Evolutionary conservation across 2,329 filamentous ascomycete genomes (phyloP), one percentile per base, ranked within the genome.

Genomic region (Ceratocystis huliohia): DNA sequence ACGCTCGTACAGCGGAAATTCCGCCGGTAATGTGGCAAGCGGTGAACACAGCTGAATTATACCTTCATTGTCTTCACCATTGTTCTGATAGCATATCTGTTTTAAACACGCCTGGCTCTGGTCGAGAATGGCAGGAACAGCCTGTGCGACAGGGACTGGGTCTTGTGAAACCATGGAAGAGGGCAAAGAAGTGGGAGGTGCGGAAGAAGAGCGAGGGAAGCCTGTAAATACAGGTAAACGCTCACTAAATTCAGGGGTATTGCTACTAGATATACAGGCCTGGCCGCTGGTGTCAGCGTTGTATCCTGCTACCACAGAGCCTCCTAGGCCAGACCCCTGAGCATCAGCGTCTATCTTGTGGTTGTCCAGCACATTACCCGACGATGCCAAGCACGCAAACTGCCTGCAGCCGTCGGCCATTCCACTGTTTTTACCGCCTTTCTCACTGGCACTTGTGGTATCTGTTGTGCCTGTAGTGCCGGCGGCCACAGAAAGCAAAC

Each of bases 121-220:
- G 37, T 45, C 28, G 61, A 48, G 22, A 63, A 63, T 50, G 61
- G 61, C 25, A 48, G 61, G 61, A 46, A 48, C 22, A 48, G 44
- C 25, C 44, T 46, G 61, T 63, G 61, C 25, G n/a, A 63, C 61
- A 44, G 17, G 33, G 41, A 17, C 17, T 50, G 61, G n/a, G 61
- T 63, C 61, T 59, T 63, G 61, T 63, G 44, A 1, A 48, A 48
- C 61, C 7, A 13, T 30, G 33, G 25, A 22, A 56, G 45, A 63
- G 37, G 44, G 20, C 59, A n/a, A 33, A 62, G 59, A 20, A 25
- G n/a, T 62, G 59, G 28, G 41, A 37, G 28, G n/a, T 22, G 64
- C 37, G 30, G 65, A 20, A 56, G 50, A 10, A 57, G 20, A 1
- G 37, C 46, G n/a, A 37, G 25, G 33, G 37, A 5, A 7, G 56